phyloP scores from a whole-genome alignment of 768 basidiomycete genomes.

The Phaeotremella fagi region DNA sequence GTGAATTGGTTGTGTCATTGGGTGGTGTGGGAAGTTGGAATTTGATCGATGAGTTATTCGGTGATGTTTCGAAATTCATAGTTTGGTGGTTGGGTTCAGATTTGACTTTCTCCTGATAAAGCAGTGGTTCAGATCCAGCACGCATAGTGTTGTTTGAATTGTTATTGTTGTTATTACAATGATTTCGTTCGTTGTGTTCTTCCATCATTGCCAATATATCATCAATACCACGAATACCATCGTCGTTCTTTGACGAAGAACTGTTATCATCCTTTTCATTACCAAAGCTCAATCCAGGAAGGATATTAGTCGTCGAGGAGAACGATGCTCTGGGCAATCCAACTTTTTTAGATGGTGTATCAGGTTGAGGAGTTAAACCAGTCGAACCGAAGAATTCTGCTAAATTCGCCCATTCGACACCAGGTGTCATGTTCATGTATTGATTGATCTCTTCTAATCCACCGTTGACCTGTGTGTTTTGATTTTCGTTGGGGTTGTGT shows the following conservation, averaged over 20 bases:
- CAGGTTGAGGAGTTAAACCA: not conserved
- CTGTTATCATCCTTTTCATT: not conserved
- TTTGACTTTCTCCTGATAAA: not conserved
- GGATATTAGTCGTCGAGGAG: too few species aligned
- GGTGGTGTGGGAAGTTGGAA: slow-evolving; percentile 37
- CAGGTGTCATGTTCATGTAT: slow-evolving; percentile 39
- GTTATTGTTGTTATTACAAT: too few species aligned
- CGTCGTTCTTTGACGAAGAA: not conserved
- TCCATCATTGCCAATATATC: slow-evolving; percentile 36
- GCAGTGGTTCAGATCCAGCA: not conserved
- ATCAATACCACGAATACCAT: slow-evolving; percentile 18
- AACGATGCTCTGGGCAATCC: too few species aligned
- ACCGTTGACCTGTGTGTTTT: slow-evolving; percentile 4
- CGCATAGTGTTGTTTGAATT: not conserved
- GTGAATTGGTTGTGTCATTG: slow-evolving; percentile 24
- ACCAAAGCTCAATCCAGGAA: too few species aligned
- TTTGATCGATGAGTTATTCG: too few species aligned
- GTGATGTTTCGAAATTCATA: too few species aligned
- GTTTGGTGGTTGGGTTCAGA: not conserved
- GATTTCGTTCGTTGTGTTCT: slow-evolving; percentile 23
- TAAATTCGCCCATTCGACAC: slow-evolving; percentile 13
- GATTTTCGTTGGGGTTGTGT: not conserved
- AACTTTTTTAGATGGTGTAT: not conserved
- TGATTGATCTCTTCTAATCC: slow-evolving; percentile 3
- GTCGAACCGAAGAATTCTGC: not conserved